phyloP scores from a whole-genome alignment of 2,329 filamentous ascomycete genomes.

The Proliferodiscus dingleyae region DNA sequence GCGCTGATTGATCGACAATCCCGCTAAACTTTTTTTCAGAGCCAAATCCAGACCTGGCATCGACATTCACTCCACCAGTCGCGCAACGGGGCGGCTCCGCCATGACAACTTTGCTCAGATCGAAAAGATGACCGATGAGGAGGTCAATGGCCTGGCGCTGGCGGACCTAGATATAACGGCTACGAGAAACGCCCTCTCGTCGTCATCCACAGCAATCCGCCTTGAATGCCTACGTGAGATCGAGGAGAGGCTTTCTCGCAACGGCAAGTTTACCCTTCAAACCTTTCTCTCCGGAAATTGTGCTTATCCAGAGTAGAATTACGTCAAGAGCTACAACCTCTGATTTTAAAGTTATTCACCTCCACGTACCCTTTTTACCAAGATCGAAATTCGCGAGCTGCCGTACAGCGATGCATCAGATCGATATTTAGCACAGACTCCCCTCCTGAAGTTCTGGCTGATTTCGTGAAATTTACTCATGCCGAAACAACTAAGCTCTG shows the following conservation, averaged over 20 bases:
- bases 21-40: too few relatives aligned
- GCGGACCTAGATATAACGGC: slow-evolving; percentile 51
- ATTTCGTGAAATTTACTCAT: slow-evolving; percentile 63
- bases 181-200: slow-evolving; percentile 48
- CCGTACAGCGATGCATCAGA: slow-evolving; percentile 74
- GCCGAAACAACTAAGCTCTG: slow-evolving; percentile 70
- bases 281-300: slow-evolving; percentile 6
- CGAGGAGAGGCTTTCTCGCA: slow-evolving; percentile 51
- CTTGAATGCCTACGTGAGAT: slow-evolving; percentile 50
- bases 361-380: slow-evolving; percentile 82
- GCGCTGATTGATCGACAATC: too few relatives aligned
- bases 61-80: slow-evolving; percentile 3
- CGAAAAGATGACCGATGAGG: slow-evolving; percentile 47
- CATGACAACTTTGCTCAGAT: slow-evolving; percentile 28
- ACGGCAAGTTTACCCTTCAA: slow-evolving; percentile 42
- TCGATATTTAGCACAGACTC: slow-evolving; percentile 56
- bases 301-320: slow-evolving; percentile 30
- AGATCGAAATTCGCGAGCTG: slow-evolving; percentile 78
- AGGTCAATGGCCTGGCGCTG: slow-evolving; percentile 37
- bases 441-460: slow-evolving; percentile 53
- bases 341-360: slow-evolving; percentile 70
- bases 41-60: too few relatives aligned
- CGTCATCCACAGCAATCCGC: slow-evolving; percentile 56
- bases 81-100: slow-evolving; percentile 5
- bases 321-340: slow-evolving; percentile 38